Evolutionary conservation across 2,329 filamentous ascomycete species (phyloP), one percentile per base, ranked within the genome.

Genomic region (Coleophoma cylindrospora): DNA sequence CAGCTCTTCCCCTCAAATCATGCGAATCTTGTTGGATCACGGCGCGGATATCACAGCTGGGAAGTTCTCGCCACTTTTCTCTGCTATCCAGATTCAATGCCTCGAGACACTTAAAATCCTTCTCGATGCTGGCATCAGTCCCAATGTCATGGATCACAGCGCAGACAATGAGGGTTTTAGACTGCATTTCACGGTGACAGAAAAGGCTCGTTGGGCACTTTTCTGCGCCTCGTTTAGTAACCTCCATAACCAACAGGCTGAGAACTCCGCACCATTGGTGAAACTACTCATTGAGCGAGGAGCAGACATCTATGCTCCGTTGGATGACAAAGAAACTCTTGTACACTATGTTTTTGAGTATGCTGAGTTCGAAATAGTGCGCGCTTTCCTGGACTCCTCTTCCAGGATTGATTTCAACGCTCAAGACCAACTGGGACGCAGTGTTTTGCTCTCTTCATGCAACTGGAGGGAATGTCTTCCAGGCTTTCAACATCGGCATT

Each of bases 401-500:
- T 12, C 45, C 13, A 47, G 46, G n/a, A 54, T 60, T 34, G 49
- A 61, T 52, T 58, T 60, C 49, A 53, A 59, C 38, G 38, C 40
- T n/a, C 51, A 51, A 34, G 60, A 61, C 22, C 41, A 49, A 19
- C 36, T 44, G 8, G 56, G 57, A 11, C 36, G 55, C 12, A 60
- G 56, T 3, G 49, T 60, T 22, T 50, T 62, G 34, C 48, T 57
- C n/a, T 55, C 59, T 15, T 51, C 56, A 1, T 59, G 57, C 34
- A 50, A 57, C 22, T 58, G 49, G 50, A 45, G 40, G 12, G 41
- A 52, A n/a, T 15, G 14, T 36, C 44, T 56, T 1, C 52, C 50
- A 14, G 54, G 51, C 8, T 55, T 55, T 48, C 14, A 48, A 27
- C 40, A 54, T 41, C 9, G 34, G 46, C 43, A 50, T 21, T 40